phyloP scores from a whole-genome alignment of 2,329 filamentous ascomycete genomes.

The Neofusicoccum parvum region DNA sequence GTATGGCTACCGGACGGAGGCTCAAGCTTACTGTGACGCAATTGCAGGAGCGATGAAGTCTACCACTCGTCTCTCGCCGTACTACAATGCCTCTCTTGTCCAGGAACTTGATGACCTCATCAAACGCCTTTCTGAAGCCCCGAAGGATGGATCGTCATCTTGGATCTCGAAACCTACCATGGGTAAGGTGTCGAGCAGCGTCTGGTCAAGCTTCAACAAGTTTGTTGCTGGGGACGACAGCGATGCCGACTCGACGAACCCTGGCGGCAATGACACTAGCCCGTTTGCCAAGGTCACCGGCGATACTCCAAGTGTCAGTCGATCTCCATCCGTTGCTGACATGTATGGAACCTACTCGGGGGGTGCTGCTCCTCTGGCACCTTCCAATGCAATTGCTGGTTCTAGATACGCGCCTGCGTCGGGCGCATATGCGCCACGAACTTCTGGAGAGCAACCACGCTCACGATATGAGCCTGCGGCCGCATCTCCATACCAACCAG shows the following conservation, averaged over 20 bases:
- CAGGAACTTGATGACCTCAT: slow-evolving; percentile 79
- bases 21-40: slow-evolving; percentile 87
- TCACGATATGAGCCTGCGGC: slow-evolving; percentile 47
- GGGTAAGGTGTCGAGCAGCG: slow-evolving; percentile 88
- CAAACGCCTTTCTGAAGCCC: slow-evolving; percentile 80
- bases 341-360: slow-evolving; percentile 65
- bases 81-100: slow-evolving; percentile 78
- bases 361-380: slow-evolving; percentile 43
- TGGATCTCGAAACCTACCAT: slow-evolving; percentile 96
- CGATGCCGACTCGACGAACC: slow-evolving; percentile 62
- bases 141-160: slow-evolving; percentile 76
- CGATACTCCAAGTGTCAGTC: slow-evolving; percentile 53
- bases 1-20: slow-evolving; percentile 77
- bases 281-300: slow-evolving; percentile 82
- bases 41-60: slow-evolving; percentile 75
- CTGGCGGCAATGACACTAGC: slow-evolving; percentile 61
- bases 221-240: slow-evolving; percentile 92
- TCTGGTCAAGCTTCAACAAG: slow-evolving; percentile 93
- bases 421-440: slow-evolving; percentile 47
- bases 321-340: slow-evolving; percentile 71
- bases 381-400: slow-evolving; percentile 31
- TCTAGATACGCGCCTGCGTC: slow-evolving; percentile 42
- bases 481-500: slow-evolving; percentile 14
- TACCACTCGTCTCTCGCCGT: slow-evolving; percentile 81
- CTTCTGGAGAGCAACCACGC: slow-evolving; percentile 55